These are phyloP conservation scores for Talaromyces sp. DNA, from an alignment of 2,329 filamentous ascomycete genomes.

Conservation along the genomic window DNA sequence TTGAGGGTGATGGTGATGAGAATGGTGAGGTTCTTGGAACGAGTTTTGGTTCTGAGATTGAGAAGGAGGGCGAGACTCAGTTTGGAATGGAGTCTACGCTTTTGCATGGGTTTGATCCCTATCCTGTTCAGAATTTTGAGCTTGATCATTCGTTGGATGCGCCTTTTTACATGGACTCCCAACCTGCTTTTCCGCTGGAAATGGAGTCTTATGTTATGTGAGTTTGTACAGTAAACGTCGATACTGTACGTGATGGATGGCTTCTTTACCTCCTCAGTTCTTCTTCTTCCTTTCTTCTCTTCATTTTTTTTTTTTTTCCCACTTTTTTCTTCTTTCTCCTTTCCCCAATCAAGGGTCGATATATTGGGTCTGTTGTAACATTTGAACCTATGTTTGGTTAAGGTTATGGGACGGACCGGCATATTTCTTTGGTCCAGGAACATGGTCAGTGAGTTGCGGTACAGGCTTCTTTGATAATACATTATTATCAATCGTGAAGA, in stretches of 20 bases:
- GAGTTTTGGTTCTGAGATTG: background rate
- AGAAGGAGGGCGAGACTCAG: background rate
- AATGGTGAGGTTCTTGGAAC: background rate
- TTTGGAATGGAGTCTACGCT: slow-evolving; percentile 29
- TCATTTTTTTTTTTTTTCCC: background rate
- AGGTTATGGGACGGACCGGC: no score
- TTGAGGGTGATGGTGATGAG: slow-evolving; percentile 1
- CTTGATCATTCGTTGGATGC: slow-evolving; percentile 36
- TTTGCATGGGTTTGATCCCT: slow-evolving; percentile 35
- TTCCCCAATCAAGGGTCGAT: background rate
- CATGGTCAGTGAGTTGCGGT: no score
- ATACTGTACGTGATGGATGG: slow-evolving; percentile 6
- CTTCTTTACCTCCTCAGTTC: no score
- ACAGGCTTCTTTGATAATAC: no score
- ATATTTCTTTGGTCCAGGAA: no score
- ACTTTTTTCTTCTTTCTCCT: background rate
- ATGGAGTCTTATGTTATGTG: slow-evolving; percentile 41
- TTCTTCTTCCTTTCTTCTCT: slow-evolving; percentile 12
- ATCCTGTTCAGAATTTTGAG: slow-evolving; percentile 29
- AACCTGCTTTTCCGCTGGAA: slow-evolving; percentile 36
- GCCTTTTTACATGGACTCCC: slow-evolving; percentile 36
- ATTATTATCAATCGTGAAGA: no score
- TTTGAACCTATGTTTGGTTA: no score
- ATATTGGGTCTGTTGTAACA: no score
- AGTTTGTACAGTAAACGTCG: slow-evolving; percentile 29